Base-by-base conservation (phyloP, 495 filamentous ascomycete genomes). In the Trichoderma erinaceum region DNA sequence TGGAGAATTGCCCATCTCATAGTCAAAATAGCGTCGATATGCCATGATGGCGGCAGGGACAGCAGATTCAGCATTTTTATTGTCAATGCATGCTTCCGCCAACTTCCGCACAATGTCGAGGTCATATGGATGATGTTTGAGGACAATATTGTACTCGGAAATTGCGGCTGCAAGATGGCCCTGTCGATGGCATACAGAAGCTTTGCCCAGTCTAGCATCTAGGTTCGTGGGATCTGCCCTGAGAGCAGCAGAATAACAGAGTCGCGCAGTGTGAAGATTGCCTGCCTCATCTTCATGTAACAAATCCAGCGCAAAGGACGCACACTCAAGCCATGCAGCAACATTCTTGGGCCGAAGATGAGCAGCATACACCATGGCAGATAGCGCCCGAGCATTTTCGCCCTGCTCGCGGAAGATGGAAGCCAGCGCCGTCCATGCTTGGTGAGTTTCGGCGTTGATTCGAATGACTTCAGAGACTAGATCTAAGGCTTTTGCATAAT, bases 401-500 rank as follows among this genome's bases (percentile, higher is more conserved):
- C 89, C 90, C 70, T 88, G 82, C 67, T 88, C 86, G 48, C 87
- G 75, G 72, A 90, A 87, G 63, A 93, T 87, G 41, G 92, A 86
- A 0, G 90, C 89, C 13, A 95, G 75, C 38, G 94, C 76, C 23
- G 85, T 86, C 84, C 94, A 92, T 35, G 92, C 89, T 25, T 85
- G 82, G 69, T 90, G 89, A 67, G 92, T 91, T 74, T 96, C 93
- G 16, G 90, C 90, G 73, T 97, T 96, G 71, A 88, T 83, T 68
- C 90, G 85, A 66, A 96, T 87, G 13, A 92, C 90, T 72, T 87
- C 85, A 63, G 82, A 79, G 13, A 89, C 85, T 58, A 85, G 79
- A 2, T 86, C 78, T 41, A 86, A 80, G 13, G 92, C 89, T 44
- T 82, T 78, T 35, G 88, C 86, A 73, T 88, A 88, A 58, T 90